Base-by-base conservation (phyloP, 140 eudicot species). In the Oenanthe javanica region DNA sequence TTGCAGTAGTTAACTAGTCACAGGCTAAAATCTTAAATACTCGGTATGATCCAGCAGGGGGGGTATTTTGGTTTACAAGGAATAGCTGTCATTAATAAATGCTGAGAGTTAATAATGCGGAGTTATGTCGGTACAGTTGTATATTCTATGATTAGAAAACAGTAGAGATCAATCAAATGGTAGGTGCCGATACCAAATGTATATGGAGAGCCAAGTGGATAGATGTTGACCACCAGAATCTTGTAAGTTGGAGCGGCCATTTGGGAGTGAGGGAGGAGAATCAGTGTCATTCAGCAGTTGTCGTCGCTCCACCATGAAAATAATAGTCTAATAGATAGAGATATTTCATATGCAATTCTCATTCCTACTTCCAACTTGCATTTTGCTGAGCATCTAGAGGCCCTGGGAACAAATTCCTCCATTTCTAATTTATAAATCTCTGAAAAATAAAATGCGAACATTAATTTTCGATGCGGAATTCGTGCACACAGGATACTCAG, bases 151-250 rank as follows among this genome's bases (percentile, higher is more conserved):
- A n/a, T 61, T 61, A 61, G 69, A 9, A n/a, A 61, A 6, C 36
- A 61, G 31, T n/a, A 61, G 36, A 7, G 36, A 61, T 61, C 31
- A 59, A 7, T 59, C 69, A 61, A 61, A n/a, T 13, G 69, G 36
- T 61, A 61, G 69, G 69, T 61, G 69, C 14, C 69, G 69, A 61
- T 61, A 21, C 69, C 69, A 61, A 61, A 61, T 61, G 69, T 59
- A 59, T 59, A 55, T 13, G 4, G 69, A 61, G 69, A 61, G 36
- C 13, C 69, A n/a, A n/a, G 69, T 59, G 36, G 69, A 61, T n/a
- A 61, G 14, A n/a, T 61, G 69, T 61, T 61, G 69, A 61, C 69
- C 69, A 59, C 36, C 36, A 61, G 69, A 61, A 61, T 61, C 36
- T 61, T 61, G 36, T 61, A 61, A 9, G 69, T 0, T 61, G 69